phyloP scores from a whole-genome alignment of 306 rosid genomes.

The Fragaria ananassa region DNA sequence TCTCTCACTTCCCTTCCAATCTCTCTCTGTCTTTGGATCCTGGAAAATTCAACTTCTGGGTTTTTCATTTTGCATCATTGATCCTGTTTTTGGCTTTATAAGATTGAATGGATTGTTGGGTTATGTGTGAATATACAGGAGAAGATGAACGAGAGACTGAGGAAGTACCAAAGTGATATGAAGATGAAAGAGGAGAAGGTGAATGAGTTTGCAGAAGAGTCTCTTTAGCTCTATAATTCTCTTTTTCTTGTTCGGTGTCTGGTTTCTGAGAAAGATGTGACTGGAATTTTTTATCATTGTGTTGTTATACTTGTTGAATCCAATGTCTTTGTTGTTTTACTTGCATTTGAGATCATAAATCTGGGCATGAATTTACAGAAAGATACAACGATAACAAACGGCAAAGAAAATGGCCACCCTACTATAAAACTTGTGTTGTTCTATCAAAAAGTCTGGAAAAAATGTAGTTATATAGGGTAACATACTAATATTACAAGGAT shows the following conservation, averaged over 20 bases:
- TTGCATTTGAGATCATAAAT: background rate
- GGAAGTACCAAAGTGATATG: slow-evolving; percentile 59
- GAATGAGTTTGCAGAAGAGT: slow-evolving; percentile 55
- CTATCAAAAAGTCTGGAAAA: background rate
- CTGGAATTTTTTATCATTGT: background rate
- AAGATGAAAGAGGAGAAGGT: slow-evolving; percentile 51
- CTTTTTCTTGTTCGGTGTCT: too few relatives aligned
- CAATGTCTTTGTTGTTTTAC: background rate
- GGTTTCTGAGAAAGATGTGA: too few relatives aligned
- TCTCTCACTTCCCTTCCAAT: background rate
- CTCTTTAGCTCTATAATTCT: slow-evolving; percentile 23
- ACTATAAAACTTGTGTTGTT: background rate
- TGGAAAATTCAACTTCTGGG: background rate
- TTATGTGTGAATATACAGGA: slow-evolving; percentile 42
- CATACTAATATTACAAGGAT: background rate
- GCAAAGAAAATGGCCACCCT: background rate
- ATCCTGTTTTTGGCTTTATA: background rate
- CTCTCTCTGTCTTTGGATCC: background rate
- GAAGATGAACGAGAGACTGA: slow-evolving; percentile 68
- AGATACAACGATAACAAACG: background rate
- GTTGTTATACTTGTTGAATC: background rate
- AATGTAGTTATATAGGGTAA: background rate
- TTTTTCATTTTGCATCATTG: background rate
- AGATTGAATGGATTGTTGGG: background rate
- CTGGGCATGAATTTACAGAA: background rate